Evolutionary conservation across 176 grass and related monocot genomes (phyloP).

Genomic region (barley (Hordeum vulgare)): MorexV3_pseudomolecules_assembly NC_058522.1:429209045-429209544

Average conservation of each 20-base stretch:
- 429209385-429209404: not conserved
- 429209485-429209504: not conserved
- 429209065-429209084: conserved; percentile 15
- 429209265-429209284: conserved; percentile 17
- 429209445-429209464: not conserved
- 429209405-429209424: not conserved
- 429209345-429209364: conserved; percentile 7
- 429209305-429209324: conserved; percentile 24
- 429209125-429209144: not conserved
- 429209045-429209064: conserved; percentile 12
- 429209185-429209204: not conserved
- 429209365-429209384: not conserved
- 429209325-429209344: conserved; percentile 30
- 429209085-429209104: conserved; percentile 17
- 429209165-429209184: not conserved
- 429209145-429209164: not conserved
- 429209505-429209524: not conserved
- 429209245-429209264: conserved; percentile 32
- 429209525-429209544: not conserved
- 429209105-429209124: not conserved
- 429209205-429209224: not conserved
- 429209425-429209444: not conserved
- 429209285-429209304: not conserved
- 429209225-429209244: conserved; percentile 7
- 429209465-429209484: not conserved